phyloP scores from a whole-genome alignment of 2,329 filamentous ascomycete species.

The Microsporum audouinii region DNA sequence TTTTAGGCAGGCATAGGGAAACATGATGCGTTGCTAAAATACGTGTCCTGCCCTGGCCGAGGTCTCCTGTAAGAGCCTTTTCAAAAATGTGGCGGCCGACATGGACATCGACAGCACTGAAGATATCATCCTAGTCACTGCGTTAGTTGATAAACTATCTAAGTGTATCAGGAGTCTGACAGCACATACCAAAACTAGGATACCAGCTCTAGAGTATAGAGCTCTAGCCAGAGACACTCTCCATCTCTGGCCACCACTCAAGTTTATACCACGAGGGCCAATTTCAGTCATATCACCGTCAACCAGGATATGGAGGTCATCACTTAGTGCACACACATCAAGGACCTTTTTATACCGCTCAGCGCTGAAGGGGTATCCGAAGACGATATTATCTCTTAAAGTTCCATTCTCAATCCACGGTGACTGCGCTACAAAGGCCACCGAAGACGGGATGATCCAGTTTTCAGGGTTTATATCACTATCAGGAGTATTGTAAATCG shows the following conservation, averaged over 20 bases:
- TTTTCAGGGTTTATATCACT: neutral
- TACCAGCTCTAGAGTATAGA: slow-evolving; percentile 45
- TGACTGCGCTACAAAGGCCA: slow-evolving; percentile 37
- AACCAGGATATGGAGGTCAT: slow-evolving; percentile 52
- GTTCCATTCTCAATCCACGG: slow-evolving; percentile 61
- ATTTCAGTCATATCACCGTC: slow-evolving; percentile 52
- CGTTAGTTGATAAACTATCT: neutral
- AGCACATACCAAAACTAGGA: slow-evolving; percentile 42
- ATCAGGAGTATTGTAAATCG: neutral
- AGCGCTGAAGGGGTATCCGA: slow-evolving; percentile 57
- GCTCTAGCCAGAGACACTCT: slow-evolving; percentile 51
- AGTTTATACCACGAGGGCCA: slow-evolving; percentile 50
- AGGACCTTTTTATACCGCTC: slow-evolving; percentile 56
- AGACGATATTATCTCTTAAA: slow-evolving; percentile 57
- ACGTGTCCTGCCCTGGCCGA: slow-evolving; percentile 44
- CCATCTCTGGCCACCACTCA: slow-evolving; percentile 51
- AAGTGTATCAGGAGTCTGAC: neutral
- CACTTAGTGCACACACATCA: slow-evolving; percentile 50
- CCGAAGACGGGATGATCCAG: neutral
- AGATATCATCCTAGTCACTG: slow-evolving; percentile 32
- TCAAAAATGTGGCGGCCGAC: slow-evolving; percentile 52
- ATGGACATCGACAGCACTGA: slow-evolving; percentile 52
- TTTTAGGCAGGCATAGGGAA: slow-evolving; percentile 48
- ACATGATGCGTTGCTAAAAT: slow-evolving; percentile 55
- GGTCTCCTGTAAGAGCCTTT: slow-evolving; percentile 44